Conservation (phyloP, 345 rosid species). For the Populus ilicifolia region DNA sequence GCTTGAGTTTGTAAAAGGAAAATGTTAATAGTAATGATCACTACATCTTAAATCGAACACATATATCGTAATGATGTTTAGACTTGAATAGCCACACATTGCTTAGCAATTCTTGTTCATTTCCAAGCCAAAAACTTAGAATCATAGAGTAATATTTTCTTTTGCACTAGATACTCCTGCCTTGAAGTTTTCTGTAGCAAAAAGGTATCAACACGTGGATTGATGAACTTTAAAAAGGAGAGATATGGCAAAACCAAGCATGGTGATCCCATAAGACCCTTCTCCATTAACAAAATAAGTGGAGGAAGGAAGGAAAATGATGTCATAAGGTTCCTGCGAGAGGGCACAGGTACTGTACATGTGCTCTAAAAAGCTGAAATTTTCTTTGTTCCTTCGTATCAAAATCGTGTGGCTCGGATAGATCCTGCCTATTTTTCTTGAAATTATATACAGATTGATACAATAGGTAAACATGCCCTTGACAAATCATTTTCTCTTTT, state of each 20-base stretch:
- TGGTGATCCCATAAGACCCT: neutral
- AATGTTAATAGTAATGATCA: too few species aligned
- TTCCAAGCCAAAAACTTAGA: too few species aligned
- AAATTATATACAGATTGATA: conserved; percentile 3
- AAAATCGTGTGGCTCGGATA: conserved; percentile 6
- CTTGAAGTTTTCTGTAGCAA: neutral
- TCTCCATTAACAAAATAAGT: neutral
- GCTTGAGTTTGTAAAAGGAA: too few species aligned
- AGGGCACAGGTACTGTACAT: conserved; percentile 27
- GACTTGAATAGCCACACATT: too few species aligned
- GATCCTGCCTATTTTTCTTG: conserved; percentile 2
- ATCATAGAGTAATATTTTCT: too few species aligned
- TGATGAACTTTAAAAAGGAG: neutral
- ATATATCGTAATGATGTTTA: too few species aligned
- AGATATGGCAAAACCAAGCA: neutral
- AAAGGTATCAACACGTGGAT: neutral
- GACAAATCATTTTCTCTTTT: neutral
- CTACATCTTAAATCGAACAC: too few species aligned
- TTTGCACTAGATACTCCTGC: too few species aligned
- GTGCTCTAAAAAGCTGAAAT: conserved; percentile 44
- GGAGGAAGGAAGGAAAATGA: conserved; percentile 22
- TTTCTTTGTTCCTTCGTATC: conserved; percentile 11
- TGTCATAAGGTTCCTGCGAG: conserved; percentile 19
- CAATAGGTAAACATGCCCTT: conserved; percentile 8
- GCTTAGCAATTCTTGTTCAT: too few species aligned